Conservation (phyloP, 345 rosid genomes). For the Lumnitzera littorea region DNA sequence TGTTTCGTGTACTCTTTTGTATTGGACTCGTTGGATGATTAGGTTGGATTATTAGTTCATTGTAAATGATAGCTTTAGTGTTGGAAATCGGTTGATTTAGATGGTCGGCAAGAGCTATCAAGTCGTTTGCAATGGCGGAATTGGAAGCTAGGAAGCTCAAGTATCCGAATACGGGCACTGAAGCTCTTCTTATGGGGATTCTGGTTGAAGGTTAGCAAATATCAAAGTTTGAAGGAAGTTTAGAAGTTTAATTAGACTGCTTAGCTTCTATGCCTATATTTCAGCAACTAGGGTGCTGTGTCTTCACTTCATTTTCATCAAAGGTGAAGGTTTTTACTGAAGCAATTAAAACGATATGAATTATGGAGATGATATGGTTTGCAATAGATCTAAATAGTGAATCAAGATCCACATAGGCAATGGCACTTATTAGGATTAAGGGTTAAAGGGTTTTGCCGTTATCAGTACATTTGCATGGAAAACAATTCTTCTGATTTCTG, state of each 20-base stretch:
- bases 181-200: constrained; percentile 84
- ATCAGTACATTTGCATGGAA: too few species aligned
- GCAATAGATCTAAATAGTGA: too few species aligned
- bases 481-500: too few species aligned
- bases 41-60: background rate
- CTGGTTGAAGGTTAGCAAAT: constrained; percentile 68
- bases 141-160: constrained; percentile 90
- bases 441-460: too few species aligned
- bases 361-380: too few species aligned
- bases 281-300: too few species aligned
- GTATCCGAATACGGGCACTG: constrained; percentile 76
- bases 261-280: too few species aligned
- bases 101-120: constrained; percentile 91
- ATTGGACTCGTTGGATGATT: constrained; percentile 1
- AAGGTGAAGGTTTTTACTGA: too few species aligned
- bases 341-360: too few species aligned
- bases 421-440: too few species aligned
- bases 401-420: too few species aligned
- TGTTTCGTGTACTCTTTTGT: background rate
- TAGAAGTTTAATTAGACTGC: background rate
- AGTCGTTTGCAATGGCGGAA: constrained; percentile 72
- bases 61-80: constrained; percentile 1
- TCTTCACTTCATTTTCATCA: too few species aligned
- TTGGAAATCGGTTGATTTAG: constrained; percentile 21
- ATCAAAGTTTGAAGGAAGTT: background rate